Base-by-base conservation (phyloP, 2,329 filamentous ascomycete species). In the Talaromyces sp. region DNA sequence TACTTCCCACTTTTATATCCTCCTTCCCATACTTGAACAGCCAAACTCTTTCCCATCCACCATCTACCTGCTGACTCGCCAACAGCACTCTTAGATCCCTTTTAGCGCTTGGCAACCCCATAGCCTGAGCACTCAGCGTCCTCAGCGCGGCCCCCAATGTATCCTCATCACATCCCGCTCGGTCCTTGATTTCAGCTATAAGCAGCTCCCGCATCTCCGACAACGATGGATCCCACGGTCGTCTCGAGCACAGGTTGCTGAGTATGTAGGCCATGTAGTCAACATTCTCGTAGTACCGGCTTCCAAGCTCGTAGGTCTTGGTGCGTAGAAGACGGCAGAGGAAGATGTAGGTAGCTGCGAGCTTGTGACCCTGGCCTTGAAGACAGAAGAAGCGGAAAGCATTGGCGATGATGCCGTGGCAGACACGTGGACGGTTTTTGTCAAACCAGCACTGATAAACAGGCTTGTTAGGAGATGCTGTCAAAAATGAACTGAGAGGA, bases 241-340 rank as follows among this genome's bases (percentile, higher is more conserved):
- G 38, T 40, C 38, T 17, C 17, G 38, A 40, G 38, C 38, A 40
- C 17, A 40, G 17, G 17, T 40, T 40, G 38, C 38, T 40, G 17
- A 40, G 38, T 40, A 40, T 40, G 38, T 40, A 40, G 38, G 17
- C 1, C 38, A 40, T 40, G 38, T 40, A 40, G 15, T 40, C 38
- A 10, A 40, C 38, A 17, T 40, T 40, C 38, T 40, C 38, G 38
- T 40, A 40, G 38, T 40, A 40, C 17, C 38, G 38, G 7, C 38
- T 40, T 6, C 38, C 38, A 8, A 40, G 49, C 49, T 27, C 19
- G 25, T 53, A 53, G 25, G 49, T 17, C 27, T 53, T 53, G 49
- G 25, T 53, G 25, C 49, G 49, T 53, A 53, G 27, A 7, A 53
- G 49, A 29, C 49, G 49, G 49, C 49, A 53, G 49, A 53, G 49